Conservation (phyloP, 2,329 filamentous ascomycete species). For the Hysterium pulicare region DNA sequence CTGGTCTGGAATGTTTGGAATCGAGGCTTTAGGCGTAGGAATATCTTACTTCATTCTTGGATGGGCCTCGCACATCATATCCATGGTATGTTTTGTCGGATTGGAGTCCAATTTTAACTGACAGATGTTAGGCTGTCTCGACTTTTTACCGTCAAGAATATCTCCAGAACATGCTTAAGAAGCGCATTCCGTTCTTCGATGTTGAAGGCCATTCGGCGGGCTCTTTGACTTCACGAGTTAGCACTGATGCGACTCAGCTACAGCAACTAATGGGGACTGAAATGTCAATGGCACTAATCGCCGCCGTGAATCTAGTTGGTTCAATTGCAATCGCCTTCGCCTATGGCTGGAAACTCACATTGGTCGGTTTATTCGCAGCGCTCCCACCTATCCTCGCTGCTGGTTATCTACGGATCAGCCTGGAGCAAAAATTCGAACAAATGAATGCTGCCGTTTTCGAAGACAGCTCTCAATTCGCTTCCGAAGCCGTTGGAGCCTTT, state of each 20-base stretch:
- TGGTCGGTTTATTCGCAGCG: slow-evolving; percentile 62
- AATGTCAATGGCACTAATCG: slow-evolving; percentile 58
- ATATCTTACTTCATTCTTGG: slow-evolving; percentile 53
- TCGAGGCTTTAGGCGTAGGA: slow-evolving; percentile 54
- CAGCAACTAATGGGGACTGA: slow-evolving; percentile 63
- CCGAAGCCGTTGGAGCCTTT: slow-evolving; percentile 71
- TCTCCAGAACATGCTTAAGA: slow-evolving; percentile 57
- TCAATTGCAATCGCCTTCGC: slow-evolving; percentile 64
- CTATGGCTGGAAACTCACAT: slow-evolving; percentile 73
- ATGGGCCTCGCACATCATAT: slow-evolving; percentile 27
- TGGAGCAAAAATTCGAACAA: slow-evolving; percentile 65
- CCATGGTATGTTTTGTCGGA: slow-evolving; percentile 10
- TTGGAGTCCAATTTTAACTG: neutral
- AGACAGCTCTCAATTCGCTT: slow-evolving; percentile 70
- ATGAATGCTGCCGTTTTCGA: slow-evolving; percentile 67
- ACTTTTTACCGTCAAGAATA: slow-evolving; percentile 58
- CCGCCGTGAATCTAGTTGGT: slow-evolving; percentile 63
- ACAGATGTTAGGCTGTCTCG: slow-evolving; percentile 43
- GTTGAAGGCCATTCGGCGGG: slow-evolving; percentile 58
- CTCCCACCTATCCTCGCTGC: slow-evolving; percentile 51
- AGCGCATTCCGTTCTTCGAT: slow-evolving; percentile 61
- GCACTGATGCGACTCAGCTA: slow-evolving; percentile 57
- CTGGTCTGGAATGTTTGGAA: slow-evolving; percentile 65
- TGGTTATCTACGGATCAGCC: slow-evolving; percentile 51
- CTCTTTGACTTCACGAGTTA: slow-evolving; percentile 56